Percentiles rank a stretch among this genome's conserved stretches.
Conservation (phyloP, 164 flowering plant species). For the Malania oleifera region DNA sequence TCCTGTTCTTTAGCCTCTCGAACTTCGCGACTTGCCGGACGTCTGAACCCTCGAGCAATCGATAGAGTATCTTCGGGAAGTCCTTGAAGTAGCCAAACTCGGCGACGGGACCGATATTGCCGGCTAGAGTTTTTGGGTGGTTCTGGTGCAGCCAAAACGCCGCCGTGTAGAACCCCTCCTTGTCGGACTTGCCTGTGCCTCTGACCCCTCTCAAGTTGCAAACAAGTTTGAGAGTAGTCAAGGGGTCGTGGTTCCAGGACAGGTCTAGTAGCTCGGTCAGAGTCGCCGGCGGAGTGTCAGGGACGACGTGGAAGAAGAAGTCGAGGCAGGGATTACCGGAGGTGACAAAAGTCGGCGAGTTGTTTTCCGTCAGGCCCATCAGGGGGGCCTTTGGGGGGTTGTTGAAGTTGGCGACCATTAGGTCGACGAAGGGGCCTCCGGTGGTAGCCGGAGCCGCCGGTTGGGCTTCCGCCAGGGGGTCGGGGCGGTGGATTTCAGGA, state of each 20-base stretch:
- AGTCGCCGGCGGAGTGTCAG: neutral
- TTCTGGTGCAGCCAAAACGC: conserved; percentile 34
- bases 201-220: conserved; percentile 54
- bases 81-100: conserved; percentile 39
- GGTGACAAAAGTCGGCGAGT: conserved; percentile 35
- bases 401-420: conserved; percentile 13
- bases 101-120: conserved; percentile 18
- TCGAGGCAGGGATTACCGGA: conserved; percentile 54
- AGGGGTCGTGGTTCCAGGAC: conserved; percentile 3
- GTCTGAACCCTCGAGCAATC: conserved; percentile 28
- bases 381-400: neutral
- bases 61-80: conserved; percentile 34
- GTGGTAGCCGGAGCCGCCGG: neutral
- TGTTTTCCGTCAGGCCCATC: conserved; percentile 39
- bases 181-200: conserved; percentile 49
- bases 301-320: conserved; percentile 59
- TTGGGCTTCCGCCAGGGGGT: neutral
- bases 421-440: conserved; percentile 14
- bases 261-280: neutral
- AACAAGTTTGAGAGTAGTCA: conserved; percentile 45
- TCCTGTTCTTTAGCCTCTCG: neutral
- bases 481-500: conserved; percentile 10
- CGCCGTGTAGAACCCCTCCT: conserved; percentile 31
- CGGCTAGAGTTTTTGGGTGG: conserved; percentile 32
- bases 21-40: conserved; percentile 10